Evolutionary conservation across 495 filamentous ascomycete species (phyloP), one percentile per base, ranked within the genome.

Genomic region (Penicillium crystallinum): DNA sequence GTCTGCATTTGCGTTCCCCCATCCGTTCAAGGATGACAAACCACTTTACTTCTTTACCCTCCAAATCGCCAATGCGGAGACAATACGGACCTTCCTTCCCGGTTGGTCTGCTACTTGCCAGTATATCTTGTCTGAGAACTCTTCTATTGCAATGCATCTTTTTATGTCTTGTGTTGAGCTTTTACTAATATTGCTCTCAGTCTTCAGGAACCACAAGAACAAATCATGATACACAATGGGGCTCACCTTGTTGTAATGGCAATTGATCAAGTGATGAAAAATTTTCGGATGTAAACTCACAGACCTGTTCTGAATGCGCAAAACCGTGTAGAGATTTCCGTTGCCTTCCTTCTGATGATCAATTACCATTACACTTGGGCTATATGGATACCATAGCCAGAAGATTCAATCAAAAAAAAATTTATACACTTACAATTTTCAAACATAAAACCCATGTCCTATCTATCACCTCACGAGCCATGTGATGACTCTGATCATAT

Each of bases 311-410:
- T 65, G 83, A 91, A 83, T 88, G 89, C 89, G 88, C 89, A 95
- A 93, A 86, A 75, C 77, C 78, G 69, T 95, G 90, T 91, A 82
- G 90, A 95, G 72, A 87, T 88, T 87, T 95, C 90, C 91, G 91
- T 96, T 97, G 91, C 91, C 91, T 96, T 97, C 91, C 91, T 96
- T 95, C 91, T 97, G 91, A 77, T 68, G 64, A 75, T 72, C 69
- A 69, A 55, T 59, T 52, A 29, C 52, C 8, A 39, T 40, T 46
- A 49, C 50, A 54, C 12, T 34, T 33, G 38, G 50, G 29, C 56
- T 42, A 12, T 41, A 31, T 47, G 51, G 23, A 33, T 50, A 33
- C n/a, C n/a, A 49, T 49, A 49, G 19, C 39, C 42, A 5, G 19
- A 36, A 12, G 10, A 34, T 29, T 3, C 23, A n/a, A n/a, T n/a